Evolutionary conservation across 1,284 basidiomycete genomes (phyloP), one percentile per base, ranked within the genome.

Genomic region (Stygiomarasmius scandens): DNA sequence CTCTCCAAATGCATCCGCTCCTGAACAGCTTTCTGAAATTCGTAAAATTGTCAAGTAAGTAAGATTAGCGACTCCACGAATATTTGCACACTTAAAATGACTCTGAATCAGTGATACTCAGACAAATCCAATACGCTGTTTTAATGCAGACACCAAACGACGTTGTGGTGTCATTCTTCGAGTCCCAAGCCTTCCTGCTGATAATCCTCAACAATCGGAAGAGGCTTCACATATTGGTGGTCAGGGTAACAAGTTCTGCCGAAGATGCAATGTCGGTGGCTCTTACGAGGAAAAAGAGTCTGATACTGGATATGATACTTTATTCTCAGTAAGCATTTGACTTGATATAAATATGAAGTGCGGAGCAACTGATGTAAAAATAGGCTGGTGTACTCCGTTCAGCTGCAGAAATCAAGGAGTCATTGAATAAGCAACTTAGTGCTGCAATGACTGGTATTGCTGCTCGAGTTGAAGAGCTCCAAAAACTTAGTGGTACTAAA

Each of bases 151-250:
- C 6, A 63, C 58, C 14, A 25, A 52, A 1, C 25, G 49, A 2
- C 45, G 20, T 2, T 64, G 64, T 34, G 24, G 49, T 9, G 29
- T 56, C 8, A 49, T 59, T 4, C 22, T 65, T 14, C 54, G 34
- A 10, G 48, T 63, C 2, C 62, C 65, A 8, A 45, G 36, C 9
- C 52, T 69, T 4, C 69, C 70, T 0, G 70, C 66, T 2, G 69
- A 74, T 51, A 72, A 73, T 51, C 71, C 69, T 0, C 64, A 66
- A 57, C 68, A 69, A 41, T 63, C 66, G 0, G 67, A 71, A 34
- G 59, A 64, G 22, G 41, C 59, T 2, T 66, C 62, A 0, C 67
- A 69, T 47, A 67, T 67, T 4, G 68, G 71, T 2, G 60, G 56
- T 0, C 60, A 63, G 29, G 63, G 60, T 0, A 69, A 68, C 23